Conservation (phyloP, 768 basidiomycete genomes). For the Cyclocybe cylindracea region DNA sequence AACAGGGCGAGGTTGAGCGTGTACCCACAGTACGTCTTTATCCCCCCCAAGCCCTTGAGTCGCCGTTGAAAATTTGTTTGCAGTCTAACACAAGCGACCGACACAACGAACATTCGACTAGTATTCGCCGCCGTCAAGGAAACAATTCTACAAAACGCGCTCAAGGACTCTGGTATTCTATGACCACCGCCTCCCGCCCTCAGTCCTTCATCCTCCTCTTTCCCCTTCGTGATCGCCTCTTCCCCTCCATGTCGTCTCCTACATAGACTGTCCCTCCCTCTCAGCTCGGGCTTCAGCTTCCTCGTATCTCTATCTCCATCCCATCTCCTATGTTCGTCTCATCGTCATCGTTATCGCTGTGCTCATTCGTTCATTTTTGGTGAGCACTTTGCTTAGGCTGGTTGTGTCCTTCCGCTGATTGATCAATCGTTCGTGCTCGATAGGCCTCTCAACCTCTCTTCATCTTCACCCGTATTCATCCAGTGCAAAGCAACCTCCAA, state of each 20-base stretch:
- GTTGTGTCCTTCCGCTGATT: too few species aligned
- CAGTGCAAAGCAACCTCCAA: too few species aligned
- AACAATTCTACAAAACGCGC: slow-evolving; percentile 88
- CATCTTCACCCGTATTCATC: too few species aligned
- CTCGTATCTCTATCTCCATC: too few species aligned
- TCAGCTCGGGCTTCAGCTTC: too few species aligned
- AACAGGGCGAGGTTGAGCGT: slow-evolving; percentile 68
- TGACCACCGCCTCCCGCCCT: slow-evolving; percentile 14
- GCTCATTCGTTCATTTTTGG: too few species aligned
- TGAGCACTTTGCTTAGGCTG: too few species aligned
- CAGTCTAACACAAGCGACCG: slow-evolving; percentile 86
- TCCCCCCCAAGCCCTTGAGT: not conserved
- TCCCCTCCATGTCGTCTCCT: not conserved
- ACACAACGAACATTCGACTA: slow-evolving; percentile 79
- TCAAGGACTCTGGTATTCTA: slow-evolving; percentile 85
- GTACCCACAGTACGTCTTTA: slow-evolving; percentile 76
- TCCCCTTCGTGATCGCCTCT: not conserved
- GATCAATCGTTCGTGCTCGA: too few species aligned
- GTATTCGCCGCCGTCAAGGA: slow-evolving; percentile 91
- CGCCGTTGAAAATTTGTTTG: slow-evolving; percentile 20
- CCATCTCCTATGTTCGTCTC: too few species aligned
- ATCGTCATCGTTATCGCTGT: too few species aligned
- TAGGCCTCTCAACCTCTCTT: too few species aligned
- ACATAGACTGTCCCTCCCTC: too few species aligned
- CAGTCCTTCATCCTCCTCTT: not conserved